Evolutionary conservation across 441 rosid genomes (phyloP).

Genomic region (Gossypium davidsonii): DNA sequence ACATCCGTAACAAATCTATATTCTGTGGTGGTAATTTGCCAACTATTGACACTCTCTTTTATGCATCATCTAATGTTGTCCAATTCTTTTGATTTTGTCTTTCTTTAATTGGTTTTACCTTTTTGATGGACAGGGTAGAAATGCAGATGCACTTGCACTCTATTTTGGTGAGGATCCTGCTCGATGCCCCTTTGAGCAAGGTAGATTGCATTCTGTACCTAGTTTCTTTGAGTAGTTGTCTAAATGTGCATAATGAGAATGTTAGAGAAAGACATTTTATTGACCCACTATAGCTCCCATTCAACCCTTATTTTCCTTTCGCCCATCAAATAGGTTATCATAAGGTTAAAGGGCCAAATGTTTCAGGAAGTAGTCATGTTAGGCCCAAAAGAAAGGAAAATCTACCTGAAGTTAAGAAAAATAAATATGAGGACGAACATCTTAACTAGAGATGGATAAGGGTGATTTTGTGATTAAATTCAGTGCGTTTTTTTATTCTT

Average conservation of each 20-base stretch:
- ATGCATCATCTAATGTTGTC: background rate
- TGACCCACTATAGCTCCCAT: background rate
- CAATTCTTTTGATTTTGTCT: conserved; percentile 10
- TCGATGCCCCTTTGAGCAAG: conserved; percentile 96
- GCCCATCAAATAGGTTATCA: background rate
- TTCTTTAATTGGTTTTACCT: conserved; percentile 12
- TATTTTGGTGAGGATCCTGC: conserved; percentile 98
- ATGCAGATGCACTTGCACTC: conserved; percentile 92
- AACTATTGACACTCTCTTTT: conserved; percentile 4
- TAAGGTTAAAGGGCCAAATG: background rate
- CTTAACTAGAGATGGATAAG: too few species aligned
- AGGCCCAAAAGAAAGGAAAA: too few species aligned
- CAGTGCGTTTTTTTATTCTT: too few species aligned
- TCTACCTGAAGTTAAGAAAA: too few species aligned
- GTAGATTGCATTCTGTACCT: conserved; percentile 29
- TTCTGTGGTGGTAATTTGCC: conserved; percentile 66
- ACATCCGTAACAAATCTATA: conserved; percentile 70
- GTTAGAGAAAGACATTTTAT: background rate
- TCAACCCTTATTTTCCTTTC: background rate
- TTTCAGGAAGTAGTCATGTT: background rate
- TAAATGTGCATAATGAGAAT: background rate
- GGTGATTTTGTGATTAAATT: too few species aligned
- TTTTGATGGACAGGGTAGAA: conserved; percentile 67
- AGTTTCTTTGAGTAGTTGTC: background rate
- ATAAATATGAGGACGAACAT: too few species aligned